Conservation (phyloP, 371 early-diverging fungal genomes). For the Zychaea mexicana region DNA sequence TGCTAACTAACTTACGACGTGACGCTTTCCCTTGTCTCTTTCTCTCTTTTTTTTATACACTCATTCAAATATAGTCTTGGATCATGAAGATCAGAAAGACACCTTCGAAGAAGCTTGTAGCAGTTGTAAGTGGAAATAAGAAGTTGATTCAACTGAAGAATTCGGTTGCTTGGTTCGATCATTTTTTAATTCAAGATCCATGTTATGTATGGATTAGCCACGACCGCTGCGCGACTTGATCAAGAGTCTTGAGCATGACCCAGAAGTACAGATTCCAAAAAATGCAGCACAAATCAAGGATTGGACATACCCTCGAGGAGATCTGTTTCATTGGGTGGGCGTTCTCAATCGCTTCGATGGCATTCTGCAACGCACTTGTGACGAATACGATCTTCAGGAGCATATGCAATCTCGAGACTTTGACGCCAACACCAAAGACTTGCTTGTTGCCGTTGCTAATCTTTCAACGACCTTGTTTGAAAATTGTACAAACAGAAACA, state of each 20-base stretch:
- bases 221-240: conserved; percentile 58
- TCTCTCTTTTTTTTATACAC: not conserved
- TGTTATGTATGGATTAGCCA: conserved; percentile 38
- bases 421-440: conserved; percentile 46
- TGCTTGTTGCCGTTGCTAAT: conserved; percentile 72
- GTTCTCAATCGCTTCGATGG: conserved; percentile 92
- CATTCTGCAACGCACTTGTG: conserved; percentile 70
- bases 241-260: conserved; percentile 54
- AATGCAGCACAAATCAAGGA: conserved; percentile 51
- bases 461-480: conserved; percentile 87
- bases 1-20: not conserved
- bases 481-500: conserved; percentile 91
- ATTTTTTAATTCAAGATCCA: not conserved
- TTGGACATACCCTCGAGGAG: conserved; percentile 87
- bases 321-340: conserved; percentile 92
- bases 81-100: conserved; percentile 74
- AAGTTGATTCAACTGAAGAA: too few species aligned
- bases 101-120: conserved; percentile 63
- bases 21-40: not conserved
- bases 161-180: not conserved
- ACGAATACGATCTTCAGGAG: conserved; percentile 64
- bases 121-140: conserved; percentile 70
- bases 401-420: conserved; percentile 66
- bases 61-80: conserved; percentile 19
- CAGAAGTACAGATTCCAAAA: conserved; percentile 58